Base-by-base conservation (phyloP, 2,329 filamentous ascomycete species). In the Pseudocercospora ulei region DNA sequence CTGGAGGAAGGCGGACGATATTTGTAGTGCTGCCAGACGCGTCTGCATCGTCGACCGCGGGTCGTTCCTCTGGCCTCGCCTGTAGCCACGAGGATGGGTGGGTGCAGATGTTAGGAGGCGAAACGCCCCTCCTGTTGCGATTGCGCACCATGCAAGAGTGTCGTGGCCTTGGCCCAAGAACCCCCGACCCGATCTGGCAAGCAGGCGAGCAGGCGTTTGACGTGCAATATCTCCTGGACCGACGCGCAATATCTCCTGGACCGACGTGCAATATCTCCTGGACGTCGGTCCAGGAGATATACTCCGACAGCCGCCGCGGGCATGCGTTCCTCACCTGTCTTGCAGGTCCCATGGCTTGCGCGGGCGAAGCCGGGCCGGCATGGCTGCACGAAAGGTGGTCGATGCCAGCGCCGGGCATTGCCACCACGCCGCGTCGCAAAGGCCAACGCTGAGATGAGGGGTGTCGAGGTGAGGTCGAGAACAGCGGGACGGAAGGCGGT, bases 161-260 rank as follows among this genome's bases (percentile, higher is more conserved):
- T 31, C 36, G 41, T 44, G 41, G 41, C 41, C 39, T 36, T 9
- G 18, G 16, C 14, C 20, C 18, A 31, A 31, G 28, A 6, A n/a
- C n/a, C 20, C 28, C 14, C 18, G 28, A 31, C 28, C 28, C 16
- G 28, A 31, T 31, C 28, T 31, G 14, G 14, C 13, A 11, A 20
- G 11, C 9, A 31, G 16, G 16, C 28, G 28, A 31, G 17, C 14
- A n/a, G 16, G 20, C 17, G 28, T 31, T 19, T 20, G n/a, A n/a
- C n/a, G n/a, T n/a, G n/a, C n/a, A n/a, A n/a, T n/a, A n/a, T n/a
- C n/a, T n/a, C n/a, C n/a, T n/a, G n/a, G n/a, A n/a, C n/a, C n/a
- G n/a, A n/a, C n/a, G n/a, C n/a, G n/a, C n/a, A n/a, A n/a, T n/a
- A n/a, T n/a, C n/a, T n/a, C n/a, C n/a, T n/a, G n/a, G n/a, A n/a